These are phyloP conservation scores for Inonotus hispidus DNA, from an alignment of 1,284 basidiomycete genomes.

Conservation along the genomic window DNA sequence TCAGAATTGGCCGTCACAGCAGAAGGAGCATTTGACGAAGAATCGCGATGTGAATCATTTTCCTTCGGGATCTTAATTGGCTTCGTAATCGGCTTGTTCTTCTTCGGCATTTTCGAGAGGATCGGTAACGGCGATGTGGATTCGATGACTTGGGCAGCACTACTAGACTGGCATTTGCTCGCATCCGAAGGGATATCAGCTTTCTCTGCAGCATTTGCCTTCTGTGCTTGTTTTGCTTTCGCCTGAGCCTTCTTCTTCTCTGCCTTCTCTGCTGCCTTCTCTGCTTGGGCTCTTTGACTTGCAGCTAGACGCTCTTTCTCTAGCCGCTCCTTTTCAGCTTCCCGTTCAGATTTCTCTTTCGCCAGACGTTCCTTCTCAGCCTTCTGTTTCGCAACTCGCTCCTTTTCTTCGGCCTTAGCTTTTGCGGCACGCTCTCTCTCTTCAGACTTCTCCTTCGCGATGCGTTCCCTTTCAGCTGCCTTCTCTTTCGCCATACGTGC, in stretches of 20 bases:
- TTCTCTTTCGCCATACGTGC: constrained; percentile 27
- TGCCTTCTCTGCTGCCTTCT: constrained; percentile 33
- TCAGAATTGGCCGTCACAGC: constrained; percentile 38
- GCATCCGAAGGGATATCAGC: constrained; percentile 19
- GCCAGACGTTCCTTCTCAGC: constrained; percentile 28
- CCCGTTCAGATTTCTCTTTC: constrained; percentile 24
- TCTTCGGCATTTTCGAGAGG: constrained; percentile 74
- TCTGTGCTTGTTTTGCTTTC: constrained; percentile 21
- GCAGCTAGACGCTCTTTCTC: constrained; percentile 23
- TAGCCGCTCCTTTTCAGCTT: constrained; percentile 25
- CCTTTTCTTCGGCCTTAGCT: constrained; percentile 34
- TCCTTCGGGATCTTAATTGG: constrained; percentile 57
- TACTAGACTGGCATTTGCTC: constrained; percentile 17
- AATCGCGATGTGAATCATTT: constrained; percentile 41
- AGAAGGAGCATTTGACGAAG: constrained; percentile 39
- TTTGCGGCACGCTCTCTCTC: constrained; percentile 21
- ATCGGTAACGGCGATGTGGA: constrained; percentile 56
- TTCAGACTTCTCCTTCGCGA: constrained; percentile 23
- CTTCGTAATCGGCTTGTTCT: constrained; percentile 61
- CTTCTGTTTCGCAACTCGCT: constrained; percentile 31
- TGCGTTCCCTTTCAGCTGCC: constrained; percentile 30
- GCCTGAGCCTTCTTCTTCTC: constrained; percentile 27
- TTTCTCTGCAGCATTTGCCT: constrained; percentile 23
- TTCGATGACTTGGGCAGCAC: constrained; percentile 28
- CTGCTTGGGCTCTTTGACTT: constrained; percentile 24